Base-by-base conservation (phyloP, 139 green algal species). In the Tetradesmus obliquus region DNA sequence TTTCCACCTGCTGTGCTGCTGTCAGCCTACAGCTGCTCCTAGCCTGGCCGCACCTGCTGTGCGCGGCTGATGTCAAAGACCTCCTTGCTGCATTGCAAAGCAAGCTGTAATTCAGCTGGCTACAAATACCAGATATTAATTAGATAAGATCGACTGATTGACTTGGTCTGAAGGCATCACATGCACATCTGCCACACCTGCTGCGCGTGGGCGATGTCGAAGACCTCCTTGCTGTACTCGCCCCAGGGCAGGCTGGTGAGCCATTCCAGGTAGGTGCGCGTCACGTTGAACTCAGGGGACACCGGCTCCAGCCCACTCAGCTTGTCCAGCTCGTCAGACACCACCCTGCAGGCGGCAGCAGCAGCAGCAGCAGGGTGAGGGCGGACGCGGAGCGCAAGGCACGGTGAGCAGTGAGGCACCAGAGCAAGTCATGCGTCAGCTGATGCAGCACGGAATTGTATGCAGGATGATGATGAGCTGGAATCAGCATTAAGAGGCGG, bases 211-310 rank as follows among this genome's bases (percentile, higher is more conserved):
- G 86, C 76, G 45, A 99, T 94, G 91, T 99, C 97, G 53, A 99
- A 97, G 32, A 95, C 94, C 93, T 99, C 98, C 79, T 96, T 55
- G 79, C 86, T 97, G 91, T 92, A 93, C 57, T 89, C 79, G n/a
- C 97, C 97, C 98, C 98, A 99, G 32, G 98, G 98, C 62, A 99
- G 93, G 55, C 92, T 94, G n/a, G 97, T 99, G 58, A 99, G 95
- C 98, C 98, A 99, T 88, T 99, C 98, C 86, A 99, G 96, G 95
- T 99, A 99, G 93, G 97, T 99, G 91, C 98, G 95, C 1, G 97
- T 99, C 51, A 99, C 96, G 92, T 98, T 99, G 96, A 99, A 99
- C 96, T 99, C 98, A 12, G 94, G 96, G 24, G 94, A 97, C 82
- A 95, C 95, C 0, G 96, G 95, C 93, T 99, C 98, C 71, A 99